Evolutionary conservation across 352 stramenopile genomes (phyloP), one percentile per base, ranked within the genome.

Genomic region (Nothophytophthora sp.): DNA sequence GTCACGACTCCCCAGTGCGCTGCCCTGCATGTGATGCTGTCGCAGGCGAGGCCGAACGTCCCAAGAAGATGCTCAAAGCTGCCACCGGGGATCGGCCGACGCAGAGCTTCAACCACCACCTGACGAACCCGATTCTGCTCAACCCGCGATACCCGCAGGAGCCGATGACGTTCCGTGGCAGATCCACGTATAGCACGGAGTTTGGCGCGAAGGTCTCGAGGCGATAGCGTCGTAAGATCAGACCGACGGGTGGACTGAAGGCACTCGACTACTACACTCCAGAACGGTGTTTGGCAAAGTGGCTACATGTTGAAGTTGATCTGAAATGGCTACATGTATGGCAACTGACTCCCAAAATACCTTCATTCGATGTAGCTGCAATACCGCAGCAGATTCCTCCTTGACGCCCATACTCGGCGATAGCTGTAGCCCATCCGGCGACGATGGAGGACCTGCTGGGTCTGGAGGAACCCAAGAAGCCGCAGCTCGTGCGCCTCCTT

Each of bases 91-190:
- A n/a, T n/a, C n/a, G n/a, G n/a, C n/a, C n/a, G n/a, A n/a, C n/a
- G n/a, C n/a, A n/a, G 3, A 56, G 30, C 47, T 41, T 50, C 39
- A 37, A 33, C 30, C 37, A 15, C 13, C 55, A 64, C 24, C 25
- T 70, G 13, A 55, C 37, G 10, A 88, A 86, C 39, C 73, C 74
- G 7, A 78, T 86, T 24, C 55, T 86, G 39, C 43, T 64, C 23
- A 82, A 86, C 18, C 59, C 61, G 39, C 54, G 73, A 11, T 84
- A 81, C 49, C 74, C 63, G 9, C 63, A 69, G 2, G 71, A 81
- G 28, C 64, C 73, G 18, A 49, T 40, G n/a, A 38, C 37, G 15
- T 88, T 81, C 30, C 63, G 56, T 19, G 59, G 49, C 15, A 71
- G 67, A 45, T 76, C 77, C 11, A 65, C 63, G 8, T 81, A 86